These are phyloP conservation scores for Lentinus tigrinus DNA, from an alignment of 768 basidiomycete genomes.

Conservation along the genomic window DNA sequence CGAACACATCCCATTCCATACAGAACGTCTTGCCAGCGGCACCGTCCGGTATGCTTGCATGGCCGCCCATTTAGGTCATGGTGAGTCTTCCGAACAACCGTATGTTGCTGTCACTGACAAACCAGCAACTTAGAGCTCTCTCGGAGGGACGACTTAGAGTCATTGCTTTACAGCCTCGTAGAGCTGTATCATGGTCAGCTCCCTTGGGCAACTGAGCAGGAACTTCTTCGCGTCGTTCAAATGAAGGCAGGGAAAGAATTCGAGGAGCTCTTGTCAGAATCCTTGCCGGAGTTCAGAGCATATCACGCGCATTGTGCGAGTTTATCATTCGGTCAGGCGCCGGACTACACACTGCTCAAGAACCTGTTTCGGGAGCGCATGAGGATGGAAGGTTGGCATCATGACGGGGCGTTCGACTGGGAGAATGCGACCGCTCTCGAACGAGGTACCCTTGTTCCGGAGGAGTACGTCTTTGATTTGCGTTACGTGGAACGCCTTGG, in stretches of 20 bases:
- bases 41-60: constrained; percentile 15
- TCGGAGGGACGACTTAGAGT: constrained; percentile 27
- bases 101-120: not conserved
- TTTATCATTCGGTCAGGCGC: constrained; percentile 23
- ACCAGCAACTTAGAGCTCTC: constrained; percentile 12
- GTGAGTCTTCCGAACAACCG: constrained; percentile 1
- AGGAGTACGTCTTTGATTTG: constrained; percentile 8
- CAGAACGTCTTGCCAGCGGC: constrained; percentile 12
- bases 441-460: constrained; percentile 12
- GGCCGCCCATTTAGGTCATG: constrained; percentile 10
- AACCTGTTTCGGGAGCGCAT: constrained; percentile 14
- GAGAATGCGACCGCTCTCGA: not conserved
- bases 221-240: constrained; percentile 8
- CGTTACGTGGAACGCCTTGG: not conserved
- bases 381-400: constrained; percentile 5
- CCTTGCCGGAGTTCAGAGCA: constrained; percentile 12
- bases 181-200: constrained; percentile 23
- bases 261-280: not conserved
- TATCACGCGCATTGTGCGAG: constrained; percentile 19
- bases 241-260: constrained; percentile 18
- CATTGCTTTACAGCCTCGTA: constrained; percentile 20
- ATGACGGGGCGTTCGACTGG: constrained; percentile 15
- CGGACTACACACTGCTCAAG: constrained; percentile 19
- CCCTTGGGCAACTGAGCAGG: constrained; percentile 20
- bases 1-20: constrained; percentile 17